Evolutionary conservation across 2,329 filamentous ascomycete species (phyloP), one percentile per base, ranked within the genome.

Genomic region (Gliomastix tumulicola): DNA sequence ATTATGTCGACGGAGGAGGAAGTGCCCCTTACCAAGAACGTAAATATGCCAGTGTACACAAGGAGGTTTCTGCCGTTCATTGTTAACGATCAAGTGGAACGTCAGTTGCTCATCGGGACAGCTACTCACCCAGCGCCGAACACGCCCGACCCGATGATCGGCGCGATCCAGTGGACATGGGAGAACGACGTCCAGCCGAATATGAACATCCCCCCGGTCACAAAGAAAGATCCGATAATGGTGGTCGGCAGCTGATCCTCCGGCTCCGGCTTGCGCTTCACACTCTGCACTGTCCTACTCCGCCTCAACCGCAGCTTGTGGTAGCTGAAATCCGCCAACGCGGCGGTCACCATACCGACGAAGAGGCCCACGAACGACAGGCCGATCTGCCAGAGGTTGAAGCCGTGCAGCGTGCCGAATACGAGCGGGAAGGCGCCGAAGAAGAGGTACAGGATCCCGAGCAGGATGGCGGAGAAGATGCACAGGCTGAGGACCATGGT

Each of bases 361-460:
- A 83, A 40, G 79, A 87, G 85, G 31, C 80, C 83, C 32, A 92
- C 51, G 57, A 95, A 95, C 12, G 79, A 73, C 39, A 92, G 63
- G n/a, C 88, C 89, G 10, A 76, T 69, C 59, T 94, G 84, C 69
- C 83, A 92, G 10, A 88, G 65, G 36, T 76, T 78, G 63, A 95
- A 88, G 16, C 75, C 79, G 55, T 94, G 83, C 32, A 84, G 79
- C 31, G 71, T 74, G 19, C 69, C 57, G 52, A 95, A 95, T 13
- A 95, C 79, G 31, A 94, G 65, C 6, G 83, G 76, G 50, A 95
- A 94, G 1, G 88, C 88, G 16, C 88, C 88, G 55, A 94, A 94
- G 66, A 94, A 94, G 27, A 95, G 76, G 54, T 95, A 95, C 3
- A 95, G 64, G 31, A 94, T 83, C 6, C 88, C 89, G 7, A 95